Evolutionary conservation across 116 monocot species (phyloP), one percentile per base, ranked within the genome.

Genomic region (Phalaenopsis hybrid): DNA sequence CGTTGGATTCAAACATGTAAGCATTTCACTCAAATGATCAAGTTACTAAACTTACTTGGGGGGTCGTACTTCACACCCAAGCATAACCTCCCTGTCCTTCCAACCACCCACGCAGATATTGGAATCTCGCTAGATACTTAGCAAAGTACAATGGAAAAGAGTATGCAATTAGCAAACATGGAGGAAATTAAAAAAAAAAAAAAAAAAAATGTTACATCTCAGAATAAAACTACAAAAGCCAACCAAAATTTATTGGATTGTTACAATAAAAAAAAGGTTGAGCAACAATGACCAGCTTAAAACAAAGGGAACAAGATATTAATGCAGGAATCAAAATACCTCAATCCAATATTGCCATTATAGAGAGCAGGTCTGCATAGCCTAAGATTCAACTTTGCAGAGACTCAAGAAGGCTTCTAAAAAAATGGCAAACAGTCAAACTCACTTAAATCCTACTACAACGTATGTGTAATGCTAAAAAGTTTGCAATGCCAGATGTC

Each of bases 21-120:
- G 7, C 37, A 5, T 44, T 44, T 44, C 20, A 75, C 17, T 75
- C 20, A 45, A 46, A 75, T 18, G 45, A 75, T 75, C 45, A 45
- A 75, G 43, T 46, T 75, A n/a, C 4, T 1, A 49, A 49, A 86
- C 95, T 91, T 80, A 96, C 96, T 48, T 48, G 1, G 76, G 73
- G 92, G 89, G 73, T 83, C 87, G 82, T 88, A 94, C 77, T 90
- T 86, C 63, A 89, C 46, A 41, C 96, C 96, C 20, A 87, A 79
- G 85, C 84, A 89, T 82, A 97, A 89, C 65, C 85, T 90, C 77
- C 92, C 96, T 33, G 65, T 41, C 80, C 89, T 91, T 49, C 85
- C 88, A 4, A 97, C 96, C 65, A 86, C 80, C 94, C 96, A 97
- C 58, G 90, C 90, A 89, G 85, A 89, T 46, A 84, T 70, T 81